Conservation (phyloP, 2,329 filamentous ascomycete species). For the Uncinocarpus reesii region DNA sequence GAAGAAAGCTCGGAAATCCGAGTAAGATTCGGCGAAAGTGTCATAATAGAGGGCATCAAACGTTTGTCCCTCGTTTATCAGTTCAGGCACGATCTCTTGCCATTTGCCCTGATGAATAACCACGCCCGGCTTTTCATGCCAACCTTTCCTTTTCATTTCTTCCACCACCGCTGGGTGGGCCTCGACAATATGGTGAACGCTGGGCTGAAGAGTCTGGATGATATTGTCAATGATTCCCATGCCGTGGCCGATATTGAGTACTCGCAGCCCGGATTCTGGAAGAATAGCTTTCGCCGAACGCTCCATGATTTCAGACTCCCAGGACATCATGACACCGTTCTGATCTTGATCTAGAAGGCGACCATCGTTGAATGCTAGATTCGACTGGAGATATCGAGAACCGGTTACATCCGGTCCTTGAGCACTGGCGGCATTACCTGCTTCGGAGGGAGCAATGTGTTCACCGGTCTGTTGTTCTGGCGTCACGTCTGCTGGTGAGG, state of each 20-base stretch:
- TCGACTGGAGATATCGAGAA: slow-evolving; percentile 57
- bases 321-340: slow-evolving; percentile 90
- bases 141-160: slow-evolving; percentile 56
- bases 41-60: slow-evolving; percentile 95
- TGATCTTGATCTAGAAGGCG: slow-evolving; percentile 62
- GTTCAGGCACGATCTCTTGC: slow-evolving; percentile 65
- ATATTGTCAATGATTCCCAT: slow-evolving; percentile 81
- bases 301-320: slow-evolving; percentile 81
- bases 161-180: slow-evolving; percentile 68
- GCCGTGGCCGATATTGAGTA: slow-evolving; percentile 80
- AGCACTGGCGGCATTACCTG: slow-evolving; percentile 9
- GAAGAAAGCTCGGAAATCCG: slow-evolving; percentile 75
- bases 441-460: background rate
- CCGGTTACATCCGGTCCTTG: slow-evolving; percentile 45
- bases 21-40: slow-evolving; percentile 91
- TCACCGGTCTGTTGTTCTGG: slow-evolving; percentile 8
- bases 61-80: slow-evolving; percentile 57
- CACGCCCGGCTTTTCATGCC: slow-evolving; percentile 52
- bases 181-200: slow-evolving; percentile 73
- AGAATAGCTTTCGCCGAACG: slow-evolving; percentile 60
- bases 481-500: slow-evolving; percentile 15
- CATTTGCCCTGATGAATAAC: slow-evolving; percentile 61
- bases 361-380: slow-evolving; percentile 53
- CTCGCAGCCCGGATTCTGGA: slow-evolving; percentile 51
- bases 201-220: slow-evolving; percentile 58